A percentile compares a stretch with the other conserved stretches of the same genome.
Conservation (phyloP, 2,329 filamentous ascomycete genomes). For the Trichophyton equinum region DNA sequence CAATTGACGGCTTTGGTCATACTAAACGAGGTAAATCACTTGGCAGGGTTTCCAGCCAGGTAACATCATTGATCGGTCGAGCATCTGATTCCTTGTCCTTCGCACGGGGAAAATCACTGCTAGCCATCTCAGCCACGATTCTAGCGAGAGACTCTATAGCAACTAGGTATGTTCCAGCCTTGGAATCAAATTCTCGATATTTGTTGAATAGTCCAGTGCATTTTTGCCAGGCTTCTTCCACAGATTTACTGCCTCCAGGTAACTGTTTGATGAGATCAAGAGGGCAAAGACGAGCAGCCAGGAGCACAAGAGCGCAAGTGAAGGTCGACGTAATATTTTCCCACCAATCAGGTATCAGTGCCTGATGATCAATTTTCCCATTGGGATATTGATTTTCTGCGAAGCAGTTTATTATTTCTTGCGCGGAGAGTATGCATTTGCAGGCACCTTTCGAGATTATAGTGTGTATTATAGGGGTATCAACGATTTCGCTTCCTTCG, state of each 20-base stretch:
- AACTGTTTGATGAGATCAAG: constrained; percentile 5
- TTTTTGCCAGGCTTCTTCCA: constrained; percentile 8
- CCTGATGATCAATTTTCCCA: constrained; percentile 1
- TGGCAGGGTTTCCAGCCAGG: constrained; percentile 13
- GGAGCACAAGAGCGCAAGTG: constrained; percentile 11
- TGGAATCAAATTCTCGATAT: constrained; percentile 8
- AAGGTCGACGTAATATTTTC: constrained; percentile 12
- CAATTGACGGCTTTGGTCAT: not conserved
- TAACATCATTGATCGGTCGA: constrained; percentile 7
- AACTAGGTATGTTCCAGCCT: constrained; percentile 5
- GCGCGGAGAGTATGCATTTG: constrained; percentile 13
- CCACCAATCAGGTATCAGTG: constrained; percentile 12
- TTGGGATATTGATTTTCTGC: not conserved
- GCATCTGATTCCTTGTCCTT: not conserved
- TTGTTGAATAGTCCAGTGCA: constrained; percentile 7
- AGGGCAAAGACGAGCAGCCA: constrained; percentile 12
- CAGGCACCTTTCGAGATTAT: constrained; percentile 10
- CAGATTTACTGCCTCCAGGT: not conserved
- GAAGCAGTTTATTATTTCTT: constrained; percentile 11
- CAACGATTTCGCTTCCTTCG: not conserved
- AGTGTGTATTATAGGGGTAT: constrained; percentile 9
- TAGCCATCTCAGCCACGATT: not conserved
- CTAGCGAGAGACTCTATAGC: constrained; percentile 7
- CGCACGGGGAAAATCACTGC: not conserved
- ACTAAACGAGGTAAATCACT: constrained; percentile 7